Evolutionary conservation across 371 early-diverging fungal species (phyloP).

Genomic region (Mucor circinelloides): DNA sequence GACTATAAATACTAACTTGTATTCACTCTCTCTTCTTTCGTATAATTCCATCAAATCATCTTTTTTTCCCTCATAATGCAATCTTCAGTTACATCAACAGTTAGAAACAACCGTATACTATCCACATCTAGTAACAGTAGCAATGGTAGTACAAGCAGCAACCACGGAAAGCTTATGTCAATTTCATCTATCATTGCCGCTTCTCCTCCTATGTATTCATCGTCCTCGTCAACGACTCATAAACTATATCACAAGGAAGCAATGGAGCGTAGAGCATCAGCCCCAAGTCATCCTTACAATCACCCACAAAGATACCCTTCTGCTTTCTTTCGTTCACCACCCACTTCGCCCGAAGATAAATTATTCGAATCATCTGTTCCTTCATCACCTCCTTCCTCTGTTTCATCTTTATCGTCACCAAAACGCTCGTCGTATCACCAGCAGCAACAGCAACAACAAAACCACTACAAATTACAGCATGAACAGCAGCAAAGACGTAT

Average conservation of each 20-base stretch:
- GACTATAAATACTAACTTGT: conserved; percentile 10
- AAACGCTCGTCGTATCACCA: not conserved
- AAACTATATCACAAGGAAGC: conserved; percentile 18
- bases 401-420: conserved; percentile 12
- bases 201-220: conserved; percentile 24
- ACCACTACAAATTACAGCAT: conserved; percentile 2
- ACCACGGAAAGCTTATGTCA: conserved; percentile 35
- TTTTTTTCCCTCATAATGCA: conserved; percentile 10
- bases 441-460: not conserved
- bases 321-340: conserved; percentile 33
- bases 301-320: conserved; percentile 14
- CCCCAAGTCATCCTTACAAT: conserved; percentile 19
- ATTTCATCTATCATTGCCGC: conserved; percentile 39
- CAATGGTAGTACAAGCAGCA: conserved; percentile 1
- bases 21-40: not conserved
- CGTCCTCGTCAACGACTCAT: conserved; percentile 11
- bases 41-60: not conserved
- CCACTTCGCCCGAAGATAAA: conserved; percentile 38
- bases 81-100: conserved; percentile 9
- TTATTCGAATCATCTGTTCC: conserved; percentile 23
- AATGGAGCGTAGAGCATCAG: conserved; percentile 27
- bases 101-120: conserved; percentile 10
- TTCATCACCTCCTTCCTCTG: conserved; percentile 30
- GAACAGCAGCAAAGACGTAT: conserved; percentile 7
- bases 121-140: conserved; percentile 12